phyloP scores from a whole-genome alignment of 2,329 filamentous ascomycete genomes.

The Pleomassaria siparia region DNA sequence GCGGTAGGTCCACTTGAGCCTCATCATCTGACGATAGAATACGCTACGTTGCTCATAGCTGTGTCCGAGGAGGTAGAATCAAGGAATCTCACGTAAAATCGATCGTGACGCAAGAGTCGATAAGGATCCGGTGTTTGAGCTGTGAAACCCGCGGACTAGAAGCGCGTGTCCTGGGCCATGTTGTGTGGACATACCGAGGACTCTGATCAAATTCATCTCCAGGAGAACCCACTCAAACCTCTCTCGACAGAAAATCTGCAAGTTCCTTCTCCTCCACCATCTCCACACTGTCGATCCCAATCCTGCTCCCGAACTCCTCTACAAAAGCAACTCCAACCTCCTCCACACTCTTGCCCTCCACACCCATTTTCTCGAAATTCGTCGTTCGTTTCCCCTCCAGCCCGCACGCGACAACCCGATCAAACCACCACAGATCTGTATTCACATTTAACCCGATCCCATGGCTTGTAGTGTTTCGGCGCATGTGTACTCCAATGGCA shows the following conservation, averaged over 20 bases:
- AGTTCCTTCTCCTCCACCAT: neutral
- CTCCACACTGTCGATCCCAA: constrained; percentile 15
- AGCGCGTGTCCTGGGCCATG: neutral
- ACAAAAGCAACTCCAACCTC: constrained; percentile 46
- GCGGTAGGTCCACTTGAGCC: constrained; percentile 19
- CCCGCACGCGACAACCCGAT: constrained; percentile 87
- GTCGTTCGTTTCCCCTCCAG: constrained; percentile 77
- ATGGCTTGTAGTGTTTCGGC: constrained; percentile 79
- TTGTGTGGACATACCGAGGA: neutral
- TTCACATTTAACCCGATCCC: constrained; percentile 80
- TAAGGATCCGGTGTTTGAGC: neutral
- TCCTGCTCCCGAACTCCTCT: constrained; percentile 36
- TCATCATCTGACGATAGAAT: constrained; percentile 6
- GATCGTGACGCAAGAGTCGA: neutral
- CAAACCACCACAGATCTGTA: constrained; percentile 64
- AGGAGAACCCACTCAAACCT: neutral
- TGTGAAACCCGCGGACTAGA: neutral
- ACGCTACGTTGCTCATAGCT: constrained; percentile 6
- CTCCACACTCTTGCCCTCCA: constrained; percentile 37
- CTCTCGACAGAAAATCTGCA: neutral
- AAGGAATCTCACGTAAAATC: neutral
- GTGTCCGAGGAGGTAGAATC: neutral
- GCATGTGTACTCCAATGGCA: constrained; percentile 87
- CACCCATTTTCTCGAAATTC: constrained; percentile 64
- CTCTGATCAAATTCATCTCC: neutral